A percentile compares a stretch with the other conserved stretches of the same genome.
Conservation (phyloP, 495 filamentous ascomycete species). For the Penicillium atrosanguineum region DNA sequence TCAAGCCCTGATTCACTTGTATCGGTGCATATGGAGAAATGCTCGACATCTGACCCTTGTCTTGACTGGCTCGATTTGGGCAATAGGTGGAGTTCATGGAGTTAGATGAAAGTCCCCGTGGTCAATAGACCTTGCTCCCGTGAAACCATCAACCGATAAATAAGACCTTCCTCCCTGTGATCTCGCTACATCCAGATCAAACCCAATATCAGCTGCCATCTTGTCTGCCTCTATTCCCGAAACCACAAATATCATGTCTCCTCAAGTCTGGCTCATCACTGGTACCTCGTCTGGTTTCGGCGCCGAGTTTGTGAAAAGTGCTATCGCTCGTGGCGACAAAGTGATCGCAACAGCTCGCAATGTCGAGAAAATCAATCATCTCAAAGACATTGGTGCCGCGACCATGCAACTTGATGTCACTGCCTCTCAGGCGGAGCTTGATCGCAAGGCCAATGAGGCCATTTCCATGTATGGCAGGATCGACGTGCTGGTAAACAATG, state of each 20-base stretch:
- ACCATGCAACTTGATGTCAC: slow-evolving; percentile 46
- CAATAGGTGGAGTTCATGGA: no score
- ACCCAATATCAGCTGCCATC: no score
- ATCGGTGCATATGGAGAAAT: no score
- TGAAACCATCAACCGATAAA: no score
- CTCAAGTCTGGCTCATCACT: slow-evolving; percentile 56
- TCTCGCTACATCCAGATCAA: no score
- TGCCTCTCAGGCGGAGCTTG: slow-evolving; percentile 28
- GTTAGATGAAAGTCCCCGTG: no score
- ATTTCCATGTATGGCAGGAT: slow-evolving; percentile 37
- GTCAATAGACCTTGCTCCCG: no score
- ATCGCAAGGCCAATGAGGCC: slow-evolving; percentile 37
- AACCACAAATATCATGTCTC: slow-evolving; percentile 6
- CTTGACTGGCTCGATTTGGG: no score
- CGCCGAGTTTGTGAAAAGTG: slow-evolving; percentile 38
- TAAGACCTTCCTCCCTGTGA: no score
- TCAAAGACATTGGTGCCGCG: slow-evolving; percentile 42
- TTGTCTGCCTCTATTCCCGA: neutral
- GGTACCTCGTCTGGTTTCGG: slow-evolving; percentile 56
- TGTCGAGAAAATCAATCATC: slow-evolving; percentile 34
- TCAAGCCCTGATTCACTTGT: no score
- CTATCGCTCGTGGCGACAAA: slow-evolving; percentile 43
- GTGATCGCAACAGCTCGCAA: slow-evolving; percentile 56
- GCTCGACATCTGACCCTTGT: no score
- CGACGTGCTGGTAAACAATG: slow-evolving; percentile 55